These are phyloP conservation scores for Colletotrichum australisinense DNA, from an alignment of 2,329 filamentous ascomycete genomes.

Conservation along the genomic window DNA sequence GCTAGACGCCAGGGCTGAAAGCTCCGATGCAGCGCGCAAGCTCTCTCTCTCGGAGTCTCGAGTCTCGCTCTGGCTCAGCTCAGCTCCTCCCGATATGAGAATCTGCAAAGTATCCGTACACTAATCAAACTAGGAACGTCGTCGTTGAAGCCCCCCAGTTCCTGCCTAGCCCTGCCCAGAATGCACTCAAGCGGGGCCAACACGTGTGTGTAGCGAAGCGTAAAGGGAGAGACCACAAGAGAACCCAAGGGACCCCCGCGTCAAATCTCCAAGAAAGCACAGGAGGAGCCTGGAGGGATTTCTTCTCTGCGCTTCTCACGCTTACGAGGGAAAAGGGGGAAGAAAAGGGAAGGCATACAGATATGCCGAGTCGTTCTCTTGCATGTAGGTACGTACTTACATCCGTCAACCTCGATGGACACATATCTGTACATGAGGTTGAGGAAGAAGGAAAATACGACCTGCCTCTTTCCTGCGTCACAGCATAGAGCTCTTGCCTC, in stretches of 20 bases:
- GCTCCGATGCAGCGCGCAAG: not conserved
- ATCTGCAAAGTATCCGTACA: not conserved
- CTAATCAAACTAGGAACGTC: not conserved
- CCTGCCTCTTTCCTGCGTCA: not conserved
- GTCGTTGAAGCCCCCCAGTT: not conserved
- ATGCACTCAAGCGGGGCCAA: not conserved
- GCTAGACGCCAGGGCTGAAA: constrained; percentile 6
- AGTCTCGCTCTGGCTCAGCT: not conserved
- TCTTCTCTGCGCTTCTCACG: not conserved
- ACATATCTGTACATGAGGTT: not conserved
- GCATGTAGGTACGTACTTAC: not conserved
- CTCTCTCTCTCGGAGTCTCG: not conserved
- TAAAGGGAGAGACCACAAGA: not conserved
- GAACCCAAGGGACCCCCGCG: not conserved
- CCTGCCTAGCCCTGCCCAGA: not conserved
- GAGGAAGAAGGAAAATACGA: not conserved
- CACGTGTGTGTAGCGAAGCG: not conserved
- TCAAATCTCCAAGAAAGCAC: not conserved
- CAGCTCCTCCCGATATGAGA: not conserved
- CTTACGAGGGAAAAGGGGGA: not conserved
- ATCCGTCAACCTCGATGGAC: not conserved
- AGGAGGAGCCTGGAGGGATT: not conserved
- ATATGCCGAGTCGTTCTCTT: not conserved
- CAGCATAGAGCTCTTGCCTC: constrained; percentile 3
- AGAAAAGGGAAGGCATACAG: not conserved